phyloP scores from a whole-genome alignment of 495 filamentous ascomycete genomes.

The Hypoxylon crocopeplum region DNA sequence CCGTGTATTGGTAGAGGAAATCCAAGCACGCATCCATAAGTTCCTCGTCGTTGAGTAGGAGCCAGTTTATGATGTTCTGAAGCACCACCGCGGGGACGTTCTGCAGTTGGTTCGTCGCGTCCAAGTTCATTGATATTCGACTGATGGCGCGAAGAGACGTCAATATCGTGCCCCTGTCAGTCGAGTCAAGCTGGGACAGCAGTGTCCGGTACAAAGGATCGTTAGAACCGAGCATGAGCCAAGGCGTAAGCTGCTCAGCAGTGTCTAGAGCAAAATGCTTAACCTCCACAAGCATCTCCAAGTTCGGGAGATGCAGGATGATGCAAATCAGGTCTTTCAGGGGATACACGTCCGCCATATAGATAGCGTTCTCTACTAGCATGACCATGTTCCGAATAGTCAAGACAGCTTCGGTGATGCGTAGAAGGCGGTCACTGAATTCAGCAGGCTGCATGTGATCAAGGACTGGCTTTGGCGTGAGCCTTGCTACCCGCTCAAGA shows the following conservation, averaged over 20 bases:
- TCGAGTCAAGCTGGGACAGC: conserved; percentile 69
- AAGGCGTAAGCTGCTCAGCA: conserved; percentile 87
- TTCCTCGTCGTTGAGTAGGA: conserved; percentile 90
- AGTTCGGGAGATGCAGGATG: conserved; percentile 75
- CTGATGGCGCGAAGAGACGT: conserved; percentile 83
- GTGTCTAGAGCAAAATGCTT: conserved; percentile 93
- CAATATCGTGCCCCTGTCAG: conserved; percentile 86
- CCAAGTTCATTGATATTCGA: conserved; percentile 84
- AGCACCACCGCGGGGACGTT: conserved; percentile 71
- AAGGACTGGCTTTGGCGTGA: conserved; percentile 58
- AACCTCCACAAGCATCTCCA: conserved; percentile 79
- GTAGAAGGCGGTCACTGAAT: conserved; percentile 71
- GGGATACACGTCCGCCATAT: conserved; percentile 73
- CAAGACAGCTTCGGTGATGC: conserved; percentile 84
- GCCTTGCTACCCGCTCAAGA: conserved; percentile 66
- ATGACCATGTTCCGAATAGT: conserved; percentile 94
- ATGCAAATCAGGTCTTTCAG: conserved; percentile 83
- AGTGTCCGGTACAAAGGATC: conserved; percentile 83
- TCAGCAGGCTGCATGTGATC: conserved; percentile 80
- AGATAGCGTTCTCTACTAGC: conserved; percentile 84
- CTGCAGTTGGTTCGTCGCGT: conserved; percentile 76
- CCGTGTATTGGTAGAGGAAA: conserved; percentile 95
- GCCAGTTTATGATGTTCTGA: conserved; percentile 75
- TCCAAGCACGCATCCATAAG: conserved; percentile 85
- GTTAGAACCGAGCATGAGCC: conserved; percentile 69